phyloP scores from a whole-genome alignment of 345 rosid species.

The Raphanus sativus region DNA sequence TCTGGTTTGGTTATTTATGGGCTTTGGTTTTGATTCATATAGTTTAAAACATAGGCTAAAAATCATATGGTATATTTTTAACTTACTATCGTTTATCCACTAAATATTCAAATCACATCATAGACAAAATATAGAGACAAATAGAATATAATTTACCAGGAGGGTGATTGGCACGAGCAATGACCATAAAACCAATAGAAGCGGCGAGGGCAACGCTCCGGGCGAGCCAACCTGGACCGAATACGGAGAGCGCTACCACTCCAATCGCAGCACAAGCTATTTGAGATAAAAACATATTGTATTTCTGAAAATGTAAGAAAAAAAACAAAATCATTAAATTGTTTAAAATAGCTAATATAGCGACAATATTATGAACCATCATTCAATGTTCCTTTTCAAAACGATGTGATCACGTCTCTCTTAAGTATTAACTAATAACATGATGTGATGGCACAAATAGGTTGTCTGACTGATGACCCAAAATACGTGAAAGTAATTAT shows the following conservation, averaged over 20 bases:
- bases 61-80: neutral
- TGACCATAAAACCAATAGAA: constrained; percentile 82
- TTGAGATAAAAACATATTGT: constrained; percentile 90
- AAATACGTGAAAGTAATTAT: neutral
- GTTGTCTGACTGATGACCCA: neutral
- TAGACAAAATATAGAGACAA: no score
- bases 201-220: constrained; percentile 76
- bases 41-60: neutral
- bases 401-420: neutral
- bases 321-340: neutral
- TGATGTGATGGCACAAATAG: constrained; percentile 14
- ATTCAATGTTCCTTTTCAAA: neutral
- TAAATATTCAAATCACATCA: neutral
- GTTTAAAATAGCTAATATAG: neutral
- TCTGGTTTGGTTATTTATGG: constrained; percentile 20
- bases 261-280: constrained; percentile 92
- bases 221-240: constrained; percentile 90
- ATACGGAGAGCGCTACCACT: constrained; percentile 62
- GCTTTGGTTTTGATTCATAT: constrained; percentile 9
- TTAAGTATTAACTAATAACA: neutral
- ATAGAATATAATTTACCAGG: constrained; percentile 54
- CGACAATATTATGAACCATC: neutral
- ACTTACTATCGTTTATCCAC: neutral
- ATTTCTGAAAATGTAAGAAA: constrained; percentile 59
- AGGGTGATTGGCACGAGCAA: constrained; percentile 70